Conservation (phyloP, 208 protist genomes). For the Endotrypanum monterogeii region DNA sequence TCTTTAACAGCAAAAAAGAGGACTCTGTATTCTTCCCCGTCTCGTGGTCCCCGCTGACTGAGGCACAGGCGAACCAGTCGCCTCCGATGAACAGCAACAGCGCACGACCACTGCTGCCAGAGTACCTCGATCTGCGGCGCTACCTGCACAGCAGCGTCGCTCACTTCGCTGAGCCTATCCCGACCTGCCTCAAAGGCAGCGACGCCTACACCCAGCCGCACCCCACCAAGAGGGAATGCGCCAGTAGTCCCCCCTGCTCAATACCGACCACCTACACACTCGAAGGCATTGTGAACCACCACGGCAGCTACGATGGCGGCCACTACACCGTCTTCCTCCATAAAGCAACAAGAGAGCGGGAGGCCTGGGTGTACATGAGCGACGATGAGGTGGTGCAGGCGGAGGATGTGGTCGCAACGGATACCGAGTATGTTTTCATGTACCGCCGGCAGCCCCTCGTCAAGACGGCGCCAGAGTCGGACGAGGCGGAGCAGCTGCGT, state of each 20-base stretch:
- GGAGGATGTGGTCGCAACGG: constrained; percentile 43
- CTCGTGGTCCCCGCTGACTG: constrained; percentile 54
- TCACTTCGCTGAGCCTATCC: constrained; percentile 28
- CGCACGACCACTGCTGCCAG: constrained; percentile 19
- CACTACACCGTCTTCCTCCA: constrained; percentile 86
- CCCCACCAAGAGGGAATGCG: background rate
- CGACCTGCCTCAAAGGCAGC: background rate
- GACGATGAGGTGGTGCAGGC: constrained; percentile 61
- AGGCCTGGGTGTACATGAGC: constrained; percentile 78
- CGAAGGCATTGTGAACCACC: constrained; percentile 81
- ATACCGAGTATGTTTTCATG: constrained; percentile 84
- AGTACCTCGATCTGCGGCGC: constrained; percentile 61
- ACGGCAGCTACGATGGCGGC: constrained; percentile 77
- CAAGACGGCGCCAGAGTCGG: constrained; percentile 17
- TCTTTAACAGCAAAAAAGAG: constrained; percentile 82
- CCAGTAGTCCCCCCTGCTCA: background rate
- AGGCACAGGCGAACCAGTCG: constrained; percentile 1
- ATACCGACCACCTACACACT: constrained; percentile 80
- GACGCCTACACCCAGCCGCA: background rate
- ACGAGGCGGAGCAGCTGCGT: constrained; percentile 46
- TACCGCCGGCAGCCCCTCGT: constrained; percentile 83
- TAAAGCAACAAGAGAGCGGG: constrained; percentile 49
- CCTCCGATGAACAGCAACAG: background rate
- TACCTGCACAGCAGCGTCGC: constrained; percentile 60
- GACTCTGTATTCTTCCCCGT: constrained; percentile 83